A percentile compares a stretch with the other conserved stretches of the same genome.
phyloP scores from a whole-genome alignment of 2,329 filamentous ascomycete genomes.

The Aspergillus terreus region DNA sequence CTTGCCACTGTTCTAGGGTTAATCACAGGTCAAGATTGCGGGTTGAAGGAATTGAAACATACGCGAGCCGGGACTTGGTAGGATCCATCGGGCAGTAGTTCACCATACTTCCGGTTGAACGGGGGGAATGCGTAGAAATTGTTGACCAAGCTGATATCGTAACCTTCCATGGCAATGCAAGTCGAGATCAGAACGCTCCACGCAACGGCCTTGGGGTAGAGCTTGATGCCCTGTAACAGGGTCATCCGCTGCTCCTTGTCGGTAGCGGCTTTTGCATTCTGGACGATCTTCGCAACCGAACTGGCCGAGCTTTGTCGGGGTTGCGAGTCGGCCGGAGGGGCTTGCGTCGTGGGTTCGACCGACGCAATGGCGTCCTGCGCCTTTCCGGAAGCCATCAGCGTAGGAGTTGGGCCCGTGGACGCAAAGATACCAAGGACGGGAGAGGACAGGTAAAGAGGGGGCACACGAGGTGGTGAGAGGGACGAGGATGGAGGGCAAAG shows the following conservation, averaged over 20 bases:
- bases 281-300: constrained; percentile 32
- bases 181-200: constrained; percentile 88
- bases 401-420: constrained; percentile 6
- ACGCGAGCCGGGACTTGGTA: constrained; percentile 40
- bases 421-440: background rate
- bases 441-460: background rate
- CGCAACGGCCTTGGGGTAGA: constrained; percentile 81
- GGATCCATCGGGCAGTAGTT: constrained; percentile 25
- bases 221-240: constrained; percentile 68
- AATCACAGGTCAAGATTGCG: constrained; percentile 5
- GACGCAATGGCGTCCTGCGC: constrained; percentile 26
- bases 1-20: constrained; percentile 39
- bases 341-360: constrained; percentile 15
- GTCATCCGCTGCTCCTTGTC: constrained; percentile 62
- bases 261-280: constrained; percentile 41
- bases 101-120: constrained; percentile 42
- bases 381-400: constrained; percentile 27
- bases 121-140: constrained; percentile 63
- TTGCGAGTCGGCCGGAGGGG: constrained; percentile 4
- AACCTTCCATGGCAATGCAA: constrained; percentile 88
- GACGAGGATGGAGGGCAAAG: background rate
- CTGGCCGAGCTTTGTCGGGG: constrained; percentile 13
- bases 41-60: constrained; percentile 11
- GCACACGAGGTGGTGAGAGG: background rate
- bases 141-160: constrained; percentile 75